Evolutionary conservation across 2,329 filamentous ascomycete species (phyloP).

Genomic region (Beauveria caledonica): DNA sequence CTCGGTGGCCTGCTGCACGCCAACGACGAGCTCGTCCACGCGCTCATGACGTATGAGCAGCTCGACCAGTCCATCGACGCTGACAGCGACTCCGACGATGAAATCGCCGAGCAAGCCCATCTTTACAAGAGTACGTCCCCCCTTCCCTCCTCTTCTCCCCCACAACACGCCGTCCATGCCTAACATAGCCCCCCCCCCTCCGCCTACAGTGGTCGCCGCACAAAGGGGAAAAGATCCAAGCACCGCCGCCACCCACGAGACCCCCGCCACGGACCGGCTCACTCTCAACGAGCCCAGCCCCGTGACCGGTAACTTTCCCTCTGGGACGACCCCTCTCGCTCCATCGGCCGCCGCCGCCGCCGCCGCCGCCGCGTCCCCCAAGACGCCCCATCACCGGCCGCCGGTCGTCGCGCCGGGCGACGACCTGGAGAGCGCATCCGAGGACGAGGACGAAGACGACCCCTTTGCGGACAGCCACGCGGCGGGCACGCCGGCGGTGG

Average conservation of each 20-base stretch:
- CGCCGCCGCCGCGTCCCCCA: conserved; percentile 13
- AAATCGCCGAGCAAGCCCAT: conserved; percentile 57
- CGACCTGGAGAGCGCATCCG: conserved; percentile 29
- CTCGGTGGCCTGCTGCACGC: conserved; percentile 85
- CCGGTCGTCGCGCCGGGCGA: conserved; percentile 19
- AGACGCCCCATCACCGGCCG: conserved; percentile 30
- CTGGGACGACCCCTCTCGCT: neutral
- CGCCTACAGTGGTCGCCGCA: conserved; percentile 25
- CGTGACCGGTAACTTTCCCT: neutral
- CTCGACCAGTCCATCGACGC: conserved; percentile 78
- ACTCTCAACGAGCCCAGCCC: conserved; percentile 30
- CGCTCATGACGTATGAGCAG: conserved; percentile 90
- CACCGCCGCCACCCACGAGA: neutral
- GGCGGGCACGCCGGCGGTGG: conserved; percentile 32
- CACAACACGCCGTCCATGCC: conserved; percentile 16
- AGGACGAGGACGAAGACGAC: conserved; percentile 69
- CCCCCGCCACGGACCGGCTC: neutral
- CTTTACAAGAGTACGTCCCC: conserved; percentile 48
- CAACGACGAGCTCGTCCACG: conserved; percentile 91
- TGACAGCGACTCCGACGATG: conserved; percentile 63
- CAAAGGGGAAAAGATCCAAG: conserved; percentile 1
- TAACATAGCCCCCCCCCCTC: neutral
- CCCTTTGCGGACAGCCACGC: conserved; percentile 82
- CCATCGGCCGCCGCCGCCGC: neutral
- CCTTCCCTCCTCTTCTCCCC: neutral